A percentile compares a stretch with the other conserved stretches of the same genome.
phyloP scores from a whole-genome alignment of 331 rosid species.

The Phaseolus coccineus region DNA sequence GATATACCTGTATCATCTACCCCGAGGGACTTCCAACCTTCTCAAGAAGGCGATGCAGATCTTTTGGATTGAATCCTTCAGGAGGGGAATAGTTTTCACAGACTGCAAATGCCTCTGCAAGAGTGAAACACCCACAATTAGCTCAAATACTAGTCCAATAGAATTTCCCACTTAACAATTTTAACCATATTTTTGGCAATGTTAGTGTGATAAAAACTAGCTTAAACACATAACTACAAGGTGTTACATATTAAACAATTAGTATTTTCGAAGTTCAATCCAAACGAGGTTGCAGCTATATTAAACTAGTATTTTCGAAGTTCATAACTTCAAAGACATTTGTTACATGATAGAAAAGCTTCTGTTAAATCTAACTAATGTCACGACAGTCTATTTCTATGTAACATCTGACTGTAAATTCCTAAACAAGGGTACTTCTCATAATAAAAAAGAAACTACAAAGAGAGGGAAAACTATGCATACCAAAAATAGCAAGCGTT shows the following conservation, averaged over 20 bases:
- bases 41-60: constrained; percentile 85
- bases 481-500: constrained; percentile 20
- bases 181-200: background rate
- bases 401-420: constrained; percentile 9
- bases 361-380: constrained; percentile 12
- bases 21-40: constrained; percentile 96
- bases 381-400: constrained; percentile 6
- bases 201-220: constrained; percentile 9
- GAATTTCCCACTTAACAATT: constrained; percentile 16
- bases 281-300: no score
- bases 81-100: constrained; percentile 97
- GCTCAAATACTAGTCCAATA: constrained; percentile 20
- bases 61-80: constrained; percentile 85
- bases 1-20: constrained; percentile 81
- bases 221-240: constrained; percentile 15
- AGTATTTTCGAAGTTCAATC: background rate
- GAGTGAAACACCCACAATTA: constrained; percentile 34
- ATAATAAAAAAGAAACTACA: background rate
- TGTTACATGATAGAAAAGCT: constrained; percentile 13
- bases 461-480: constrained; percentile 12
- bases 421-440: constrained; percentile 13
- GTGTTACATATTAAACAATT: constrained; percentile 17
- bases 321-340: constrained; percentile 11
- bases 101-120: constrained; percentile 96
- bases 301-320: background rate